Base-by-base conservation (phyloP, 768 basidiomycete species). In the Austroboletus festivus region DNA sequence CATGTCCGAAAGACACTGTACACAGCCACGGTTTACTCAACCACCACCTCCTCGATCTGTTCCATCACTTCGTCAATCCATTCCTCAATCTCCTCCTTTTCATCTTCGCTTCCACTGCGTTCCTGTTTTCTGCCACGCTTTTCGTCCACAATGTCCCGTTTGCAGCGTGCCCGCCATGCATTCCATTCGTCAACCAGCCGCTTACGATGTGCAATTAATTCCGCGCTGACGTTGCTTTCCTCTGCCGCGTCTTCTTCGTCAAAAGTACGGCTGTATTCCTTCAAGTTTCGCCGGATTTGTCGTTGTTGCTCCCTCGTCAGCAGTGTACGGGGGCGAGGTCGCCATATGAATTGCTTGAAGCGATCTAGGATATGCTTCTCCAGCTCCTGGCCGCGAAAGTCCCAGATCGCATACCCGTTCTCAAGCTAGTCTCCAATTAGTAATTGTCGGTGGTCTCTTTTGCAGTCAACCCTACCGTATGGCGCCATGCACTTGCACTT, bases 271-370 rank as follows among this genome's bases (percentile, higher is more conserved):
- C 90, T 89, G 74, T 84, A 95, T 68, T 98, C 94, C 49, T 86
- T 83, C 56, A 98, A 77, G 64, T 91, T 95, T 70, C 83, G 86
- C 51, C 91, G 81, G 49, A 99, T 82, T 44, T 79, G 80, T 55
- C 84, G 84, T 62, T 96, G 92, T 51, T 93, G 83, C 43, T 96
- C 93, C 64, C 87, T 91, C 41, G 83, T 77, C 48, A 99, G 76
- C 43, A 98, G 71, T 3, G 90, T 87, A 11, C 83, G 81, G 4
- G 96, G 92, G n/a, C 96, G 86, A 21, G 95, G 94, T 30, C 96
- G 85, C 95, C 95, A 99, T 53, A 97, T 80, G 71, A 98, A 93
- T 68, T 99, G 96, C 75, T 99, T 99, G 81, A 99, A 98, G 48
- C 87, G 83, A 65, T 98, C 96, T 53, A 88, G 75, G 49, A 93